phyloP scores from a whole-genome alignment of 176 grass and related monocot genomes.

The Thinopyrum elongatum region DNA sequence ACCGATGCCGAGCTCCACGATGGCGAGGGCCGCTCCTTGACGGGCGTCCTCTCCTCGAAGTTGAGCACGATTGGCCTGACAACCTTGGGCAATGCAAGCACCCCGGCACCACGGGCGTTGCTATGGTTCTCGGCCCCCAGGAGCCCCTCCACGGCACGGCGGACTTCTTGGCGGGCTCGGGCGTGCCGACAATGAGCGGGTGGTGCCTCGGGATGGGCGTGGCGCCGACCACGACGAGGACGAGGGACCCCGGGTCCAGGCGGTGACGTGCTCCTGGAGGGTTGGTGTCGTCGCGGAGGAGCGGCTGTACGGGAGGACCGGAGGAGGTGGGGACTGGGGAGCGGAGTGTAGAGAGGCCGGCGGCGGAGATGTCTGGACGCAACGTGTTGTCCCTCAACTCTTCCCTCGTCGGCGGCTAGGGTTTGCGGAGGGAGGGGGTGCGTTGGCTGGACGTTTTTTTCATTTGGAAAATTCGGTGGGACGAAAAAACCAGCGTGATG shows the following conservation, averaged over 20 bases:
- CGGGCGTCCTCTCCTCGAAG: constrained; percentile 66
- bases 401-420: too few species aligned
- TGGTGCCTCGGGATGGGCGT: constrained; percentile 58
- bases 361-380: too few species aligned
- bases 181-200: constrained; percentile 65
- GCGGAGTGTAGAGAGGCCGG: too few species aligned
- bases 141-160: constrained; percentile 20
- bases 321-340: too few species aligned
- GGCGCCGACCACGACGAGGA: constrained; percentile 64
- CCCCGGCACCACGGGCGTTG: too few species aligned
- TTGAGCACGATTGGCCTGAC: constrained; percentile 59
- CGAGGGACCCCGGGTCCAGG: constrained; percentile 52
- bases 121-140: constrained; percentile 24
- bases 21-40: constrained; percentile 45
- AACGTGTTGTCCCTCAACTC: too few species aligned
- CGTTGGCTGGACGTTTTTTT: too few species aligned
- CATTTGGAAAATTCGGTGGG: too few species aligned
- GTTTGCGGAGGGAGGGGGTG: too few species aligned
- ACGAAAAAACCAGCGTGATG: too few species aligned
- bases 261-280: constrained; percentile 30
- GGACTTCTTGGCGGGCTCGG: constrained; percentile 25
- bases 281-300: too few species aligned
- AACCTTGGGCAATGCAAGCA: constrained; percentile 20
- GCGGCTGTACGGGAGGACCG: too few species aligned
- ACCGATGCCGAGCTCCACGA: background rate